A percentile compares a stretch with the other conserved stretches of the same genome.
phyloP scores from a whole-genome alignment of 106 monocot genomes.

The Dendrobium catenatum region DNA sequence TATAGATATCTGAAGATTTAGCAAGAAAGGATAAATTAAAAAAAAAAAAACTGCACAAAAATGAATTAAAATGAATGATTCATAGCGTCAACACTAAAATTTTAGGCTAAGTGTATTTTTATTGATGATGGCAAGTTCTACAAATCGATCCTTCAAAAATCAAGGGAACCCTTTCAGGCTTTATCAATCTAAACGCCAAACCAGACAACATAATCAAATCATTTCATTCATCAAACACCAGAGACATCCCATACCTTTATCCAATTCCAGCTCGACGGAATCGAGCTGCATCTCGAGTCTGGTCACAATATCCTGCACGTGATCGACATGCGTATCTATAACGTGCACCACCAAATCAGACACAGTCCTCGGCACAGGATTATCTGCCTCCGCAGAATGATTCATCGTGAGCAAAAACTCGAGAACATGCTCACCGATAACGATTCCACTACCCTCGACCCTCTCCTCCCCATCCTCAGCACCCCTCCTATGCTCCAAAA shows the following conservation, averaged over 20 bases:
- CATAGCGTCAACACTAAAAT: too few relatives aligned
- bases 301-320: constrained; percentile 60
- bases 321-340: constrained; percentile 64
- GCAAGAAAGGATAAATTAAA: too few relatives aligned
- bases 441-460: constrained; percentile 13
- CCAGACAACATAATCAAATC: too few relatives aligned
- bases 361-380: constrained; percentile 43
- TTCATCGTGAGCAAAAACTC: constrained; percentile 62
- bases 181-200: too few relatives aligned
- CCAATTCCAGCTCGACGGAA: constrained; percentile 55
- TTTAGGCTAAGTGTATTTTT: too few relatives aligned
- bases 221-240: not conserved
- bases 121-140: too few relatives aligned
- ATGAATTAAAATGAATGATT: too few relatives aligned
- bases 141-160: too few relatives aligned
- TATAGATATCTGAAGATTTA: too few relatives aligned
- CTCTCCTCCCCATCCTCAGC: not conserved
- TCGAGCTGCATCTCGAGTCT: constrained; percentile 61
- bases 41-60: too few relatives aligned
- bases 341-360: constrained; percentile 55
- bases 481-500: not conserved
- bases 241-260: constrained; percentile 38
- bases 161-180: too few relatives aligned
- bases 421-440: constrained; percentile 44
- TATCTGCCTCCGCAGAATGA: constrained; percentile 67